Evolutionary conservation across 352 stramenopile species (phyloP), one percentile per base, ranked within the genome.

Genomic region (Globisporangium uncinulatum): DNA sequence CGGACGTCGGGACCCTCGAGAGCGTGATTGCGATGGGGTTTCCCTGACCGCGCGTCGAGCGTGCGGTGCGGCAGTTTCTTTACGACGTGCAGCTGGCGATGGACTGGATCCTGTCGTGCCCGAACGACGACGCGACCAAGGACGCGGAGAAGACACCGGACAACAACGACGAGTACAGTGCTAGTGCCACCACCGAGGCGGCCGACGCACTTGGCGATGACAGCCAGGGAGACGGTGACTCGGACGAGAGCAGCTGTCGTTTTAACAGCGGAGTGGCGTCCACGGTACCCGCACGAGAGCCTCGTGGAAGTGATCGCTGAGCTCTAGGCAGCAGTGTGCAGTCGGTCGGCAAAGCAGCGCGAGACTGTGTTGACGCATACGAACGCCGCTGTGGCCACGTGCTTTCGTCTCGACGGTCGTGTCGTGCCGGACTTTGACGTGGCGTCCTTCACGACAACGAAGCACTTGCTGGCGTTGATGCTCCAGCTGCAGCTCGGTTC

Each of bases 21-120:
- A 92, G 74, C 34, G 74, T 99, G 15, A 80, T 86, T n/a, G 95
- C 96, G 10, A 99, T 99, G 96, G 96, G 95, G 17, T 99, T 99
- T 59, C 68, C 66, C 17, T 78, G 93, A 20, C 65, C 89, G 41
- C 84, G 95, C 54, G 89, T 97, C 11, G 71, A 97, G 57, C 83
- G 87, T 67, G 94, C 94, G 10, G 69, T 99, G 32, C 88, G 95
- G 36, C 77, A 79, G 36, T 85, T 93, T 32, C 75, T 91, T 67
- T 76, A 98, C 56, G 82, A 94, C 52, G 75, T 98, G 3, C 94
- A 98, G 62, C 64, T 98, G 41, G 96, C 90, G 1, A 98, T 98
- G 94, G 95, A 99, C 61, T 98, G 96, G 79, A 90, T 98, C 31
- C 57, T 99, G 19, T 78, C 83, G 7, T 86, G 98, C 70, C 93